Percentiles rank a stretch among this genome's conserved stretches.
Evolutionary conservation across 2,329 filamentous ascomycete genomes (phyloP).

Genomic region (Cadophora luteo-olivacea): DNA sequence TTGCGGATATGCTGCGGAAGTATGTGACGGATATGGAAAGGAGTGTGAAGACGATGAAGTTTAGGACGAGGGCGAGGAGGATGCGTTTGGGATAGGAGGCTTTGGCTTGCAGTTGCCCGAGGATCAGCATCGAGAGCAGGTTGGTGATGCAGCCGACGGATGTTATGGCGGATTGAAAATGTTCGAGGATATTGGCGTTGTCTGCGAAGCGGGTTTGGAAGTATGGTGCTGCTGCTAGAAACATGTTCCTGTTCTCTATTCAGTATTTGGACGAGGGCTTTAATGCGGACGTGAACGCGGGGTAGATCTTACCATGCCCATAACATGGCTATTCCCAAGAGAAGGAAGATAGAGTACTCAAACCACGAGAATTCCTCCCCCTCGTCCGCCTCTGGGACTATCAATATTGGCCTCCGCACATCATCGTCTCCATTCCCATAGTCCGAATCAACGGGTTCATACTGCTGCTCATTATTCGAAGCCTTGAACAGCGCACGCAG

Average conservation of each 20-base stretch:
- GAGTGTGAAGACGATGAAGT: slow-evolving; percentile 76
- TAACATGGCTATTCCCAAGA: slow-evolving; percentile 91
- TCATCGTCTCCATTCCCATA: slow-evolving; percentile 30
- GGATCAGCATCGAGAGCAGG: slow-evolving; percentile 74
- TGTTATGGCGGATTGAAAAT: slow-evolving; percentile 90
- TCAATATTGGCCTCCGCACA: slow-evolving; percentile 32
- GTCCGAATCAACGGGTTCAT: slow-evolving; percentile 37
- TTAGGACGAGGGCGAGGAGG: slow-evolving; percentile 75
- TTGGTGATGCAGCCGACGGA: slow-evolving; percentile 87
- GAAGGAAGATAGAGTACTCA: slow-evolving; percentile 83
- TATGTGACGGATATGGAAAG: slow-evolving; percentile 80
- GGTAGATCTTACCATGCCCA: slow-evolving; percentile 82
- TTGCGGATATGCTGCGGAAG: slow-evolving; percentile 66
- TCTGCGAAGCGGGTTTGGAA: slow-evolving; percentile 82
- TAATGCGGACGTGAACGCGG: slow-evolving; percentile 29
- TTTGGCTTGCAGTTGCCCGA: slow-evolving; percentile 79
- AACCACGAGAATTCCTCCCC: slow-evolving; percentile 76
- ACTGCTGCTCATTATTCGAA: slow-evolving; percentile 34
- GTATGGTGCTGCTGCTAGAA: slow-evolving; percentile 92
- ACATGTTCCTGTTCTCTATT: slow-evolving; percentile 85
- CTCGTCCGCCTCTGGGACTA: slow-evolving; percentile 25
- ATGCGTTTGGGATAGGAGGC: slow-evolving; percentile 92
- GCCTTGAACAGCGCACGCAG: slow-evolving; percentile 38
- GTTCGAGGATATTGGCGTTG: slow-evolving; percentile 73
- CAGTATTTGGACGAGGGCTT: slow-evolving; percentile 3